A percentile compares a stretch with the other conserved stretches of the same genome.
These are phyloP conservation scores for Penicillium thymicola DNA, from an alignment of 2,329 filamentous ascomycete species.

Conservation along the genomic window DNA sequence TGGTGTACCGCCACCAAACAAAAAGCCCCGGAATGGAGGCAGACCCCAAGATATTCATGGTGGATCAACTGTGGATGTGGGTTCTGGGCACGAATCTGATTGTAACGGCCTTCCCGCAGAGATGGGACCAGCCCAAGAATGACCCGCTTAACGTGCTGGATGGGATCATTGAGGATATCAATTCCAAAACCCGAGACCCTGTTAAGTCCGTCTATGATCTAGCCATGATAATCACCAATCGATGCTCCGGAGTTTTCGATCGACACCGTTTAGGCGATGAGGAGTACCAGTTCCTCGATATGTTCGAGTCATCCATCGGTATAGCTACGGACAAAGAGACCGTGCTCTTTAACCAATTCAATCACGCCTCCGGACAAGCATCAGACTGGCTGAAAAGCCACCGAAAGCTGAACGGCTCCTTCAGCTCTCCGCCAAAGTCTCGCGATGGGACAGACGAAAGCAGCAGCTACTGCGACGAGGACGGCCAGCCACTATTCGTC, in stretches of 20 bases:
- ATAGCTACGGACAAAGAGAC: conserved; percentile 53
- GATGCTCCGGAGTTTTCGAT: conserved; percentile 61
- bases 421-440: conserved; percentile 7
- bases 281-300: conserved; percentile 63
- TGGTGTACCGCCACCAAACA: conserved; percentile 59
- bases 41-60: conserved; percentile 63
- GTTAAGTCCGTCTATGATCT: conserved; percentile 62
- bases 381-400: conserved; percentile 54
- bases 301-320: conserved; percentile 65
- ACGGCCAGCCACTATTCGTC: conserved; percentile 47
- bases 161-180: conserved; percentile 60
- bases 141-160: conserved; percentile 63
- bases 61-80: conserved; percentile 68
- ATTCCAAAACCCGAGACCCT: conserved; percentile 59
- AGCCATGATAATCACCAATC: conserved; percentile 58
- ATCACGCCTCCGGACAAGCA: conserved; percentile 56
- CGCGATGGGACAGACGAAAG: conserved; percentile 4
- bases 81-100: conserved; percentile 57
- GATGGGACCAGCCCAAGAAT: conserved; percentile 55
- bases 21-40: conserved; percentile 33
- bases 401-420: conserved; percentile 41
- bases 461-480: conserved; percentile 27
- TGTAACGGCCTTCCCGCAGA: conserved; percentile 44
- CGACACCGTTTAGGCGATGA: conserved; percentile 57
- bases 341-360: conserved; percentile 59